These are phyloP conservation scores for Coelastrella sp. DNA, from an alignment of 139 green algal genomes.

Conservation along the genomic window DNA sequence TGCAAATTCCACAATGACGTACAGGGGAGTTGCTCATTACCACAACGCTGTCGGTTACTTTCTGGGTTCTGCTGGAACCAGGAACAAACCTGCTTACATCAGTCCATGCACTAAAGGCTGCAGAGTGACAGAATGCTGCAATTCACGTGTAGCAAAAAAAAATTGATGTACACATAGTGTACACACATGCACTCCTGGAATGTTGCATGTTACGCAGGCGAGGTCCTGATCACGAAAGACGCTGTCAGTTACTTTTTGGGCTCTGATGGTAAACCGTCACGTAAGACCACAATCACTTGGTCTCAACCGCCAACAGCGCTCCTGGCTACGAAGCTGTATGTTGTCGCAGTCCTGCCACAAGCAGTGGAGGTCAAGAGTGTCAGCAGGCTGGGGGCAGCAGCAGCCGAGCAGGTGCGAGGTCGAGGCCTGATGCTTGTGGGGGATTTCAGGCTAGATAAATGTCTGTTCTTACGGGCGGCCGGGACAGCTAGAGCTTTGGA, in stretches of 20 bases:
- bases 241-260: slow-evolving; percentile 66
- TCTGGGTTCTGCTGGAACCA: slow-evolving; percentile 55
- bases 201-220: background rate
- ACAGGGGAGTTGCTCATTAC: slow-evolving; percentile 55
- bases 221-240: slow-evolving; percentile 66
- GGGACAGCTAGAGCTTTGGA: no score
- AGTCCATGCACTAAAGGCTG: no score
- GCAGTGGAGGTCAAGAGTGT: slow-evolving; percentile 64
- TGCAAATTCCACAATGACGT: background rate
- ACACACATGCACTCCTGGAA: background rate
- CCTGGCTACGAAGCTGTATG: slow-evolving; percentile 62
- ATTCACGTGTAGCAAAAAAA: no score
- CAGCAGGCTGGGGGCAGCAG: slow-evolving; percentile 6
- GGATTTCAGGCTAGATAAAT: no score
- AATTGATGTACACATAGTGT: no score
- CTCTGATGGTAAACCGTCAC: slow-evolving; percentile 53
- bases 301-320: slow-evolving; percentile 60
- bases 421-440: background rate
- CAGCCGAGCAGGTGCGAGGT: slow-evolving; percentile 58
- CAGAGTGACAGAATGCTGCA: no score
- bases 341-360: slow-evolving; percentile 62
- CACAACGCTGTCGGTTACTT: slow-evolving; percentile 64
- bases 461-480: no score
- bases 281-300: slow-evolving; percentile 63
- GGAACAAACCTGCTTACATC: no score